Conservation (phyloP, 1,139 yeast species). For the Blastobotrys aristatus region DNA sequence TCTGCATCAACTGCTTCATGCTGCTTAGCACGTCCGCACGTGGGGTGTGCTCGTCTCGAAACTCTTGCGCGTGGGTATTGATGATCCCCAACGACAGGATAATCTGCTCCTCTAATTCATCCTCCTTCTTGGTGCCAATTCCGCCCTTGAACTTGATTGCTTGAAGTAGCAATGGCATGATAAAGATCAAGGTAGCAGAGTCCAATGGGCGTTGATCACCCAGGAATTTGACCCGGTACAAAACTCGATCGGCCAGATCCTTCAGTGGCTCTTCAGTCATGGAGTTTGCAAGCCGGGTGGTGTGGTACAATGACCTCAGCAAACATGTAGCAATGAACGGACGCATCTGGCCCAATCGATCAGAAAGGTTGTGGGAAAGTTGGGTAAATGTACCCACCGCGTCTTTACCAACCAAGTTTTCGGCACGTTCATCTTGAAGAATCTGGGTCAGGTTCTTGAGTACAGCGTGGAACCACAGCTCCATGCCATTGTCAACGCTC, state of each 20-base stretch:
- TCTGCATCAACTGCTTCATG: conserved; percentile 56
- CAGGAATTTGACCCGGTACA: conserved; percentile 70
- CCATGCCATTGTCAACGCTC: conserved; percentile 62
- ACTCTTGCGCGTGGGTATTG: conserved; percentile 68
- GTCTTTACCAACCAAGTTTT: conserved; percentile 32
- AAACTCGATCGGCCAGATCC: conserved; percentile 55
- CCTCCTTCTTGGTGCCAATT: conserved; percentile 60
- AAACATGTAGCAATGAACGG: conserved; percentile 63
- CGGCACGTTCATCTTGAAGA: conserved; percentile 37
- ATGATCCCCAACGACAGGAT: conserved; percentile 73
- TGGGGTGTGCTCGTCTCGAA: conserved; percentile 63
- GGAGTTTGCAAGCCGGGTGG: conserved; percentile 33
- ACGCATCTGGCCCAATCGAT: conserved; percentile 49
- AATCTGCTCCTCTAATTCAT: conserved; percentile 82
- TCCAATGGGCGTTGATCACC: conserved; percentile 73
- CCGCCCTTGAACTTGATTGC: conserved; percentile 41
- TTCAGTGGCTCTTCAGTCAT: conserved; percentile 49
- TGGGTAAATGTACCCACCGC: conserved; percentile 30
- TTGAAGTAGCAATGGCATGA: conserved; percentile 65
- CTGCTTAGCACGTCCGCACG: conserved; percentile 59
- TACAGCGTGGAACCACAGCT: conserved; percentile 67
- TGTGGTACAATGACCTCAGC: conserved; percentile 42
- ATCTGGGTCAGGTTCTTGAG: conserved; percentile 41
- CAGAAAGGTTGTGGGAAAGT: conserved; percentile 33
- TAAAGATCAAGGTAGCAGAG: conserved; percentile 60